These are phyloP conservation scores for Trametes versicolor DNA, from an alignment of 1,284 basidiomycete genomes.

Conservation along the genomic window DNA sequence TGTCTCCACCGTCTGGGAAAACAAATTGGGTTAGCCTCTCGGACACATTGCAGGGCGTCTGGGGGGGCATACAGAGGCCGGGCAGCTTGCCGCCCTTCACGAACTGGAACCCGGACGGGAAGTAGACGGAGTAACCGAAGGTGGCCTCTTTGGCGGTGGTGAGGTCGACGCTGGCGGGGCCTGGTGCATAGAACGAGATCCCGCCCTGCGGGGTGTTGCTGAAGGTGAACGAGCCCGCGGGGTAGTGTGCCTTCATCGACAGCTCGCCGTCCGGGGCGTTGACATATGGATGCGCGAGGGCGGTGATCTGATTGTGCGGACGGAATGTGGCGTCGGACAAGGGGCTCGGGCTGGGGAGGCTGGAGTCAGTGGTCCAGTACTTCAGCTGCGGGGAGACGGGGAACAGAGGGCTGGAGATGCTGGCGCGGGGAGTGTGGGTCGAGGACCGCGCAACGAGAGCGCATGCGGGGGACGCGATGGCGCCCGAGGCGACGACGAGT, in stretches of 20 bases:
- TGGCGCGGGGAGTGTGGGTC: constrained; percentile 23
- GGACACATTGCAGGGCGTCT: background rate
- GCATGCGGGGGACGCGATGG: constrained; percentile 15
- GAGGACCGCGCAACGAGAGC: constrained; percentile 13
- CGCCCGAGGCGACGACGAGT: constrained; percentile 18
- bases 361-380: constrained; percentile 54
- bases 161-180: constrained; percentile 55
- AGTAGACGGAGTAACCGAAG: constrained; percentile 68
- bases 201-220: constrained; percentile 63
- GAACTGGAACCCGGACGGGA: constrained; percentile 60
- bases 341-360: constrained; percentile 45
- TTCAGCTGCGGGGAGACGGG: constrained; percentile 47
- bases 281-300: constrained; percentile 53
- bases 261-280: constrained; percentile 57
- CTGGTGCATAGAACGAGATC: constrained; percentile 68
- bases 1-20: constrained; percentile 60
- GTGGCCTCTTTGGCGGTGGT: constrained; percentile 58
- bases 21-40: background rate
- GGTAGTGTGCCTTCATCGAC: constrained; percentile 65
- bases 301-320: constrained; percentile 49
- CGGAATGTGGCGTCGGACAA: constrained; percentile 58
- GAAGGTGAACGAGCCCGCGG: constrained; percentile 66
- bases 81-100: constrained; percentile 46
- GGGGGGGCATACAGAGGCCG: constrained; percentile 42
- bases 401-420: constrained; percentile 48